Evolutionary conservation across 176 grass and related monocot genomes (phyloP).

Genomic region (Hsuehochloa calcarea): DNA sequence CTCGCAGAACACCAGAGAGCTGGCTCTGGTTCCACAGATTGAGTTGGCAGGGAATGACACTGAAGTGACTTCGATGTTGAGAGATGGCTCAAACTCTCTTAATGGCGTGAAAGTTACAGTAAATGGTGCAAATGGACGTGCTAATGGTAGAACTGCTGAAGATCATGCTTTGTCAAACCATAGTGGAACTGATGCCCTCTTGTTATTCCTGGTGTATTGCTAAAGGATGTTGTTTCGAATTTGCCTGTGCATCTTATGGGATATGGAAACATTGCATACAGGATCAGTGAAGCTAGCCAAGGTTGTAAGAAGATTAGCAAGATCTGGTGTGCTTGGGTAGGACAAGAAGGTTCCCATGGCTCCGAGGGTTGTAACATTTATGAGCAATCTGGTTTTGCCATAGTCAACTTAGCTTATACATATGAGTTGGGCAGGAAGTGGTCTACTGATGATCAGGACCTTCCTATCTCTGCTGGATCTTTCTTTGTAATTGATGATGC

Average conservation of each 20-base stretch:
- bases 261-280: conserved; percentile 72
- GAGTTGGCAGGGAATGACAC: conserved; percentile 18
- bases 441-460: conserved; percentile 61
- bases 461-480: conserved; percentile 57
- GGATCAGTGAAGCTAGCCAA: conserved; percentile 56
- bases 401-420: conserved; percentile 84
- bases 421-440: conserved; percentile 84
- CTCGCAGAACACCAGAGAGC: conserved; percentile 40
- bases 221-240: conserved; percentile 61
- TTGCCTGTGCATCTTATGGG: conserved; percentile 69
- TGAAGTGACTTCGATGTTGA: conserved; percentile 55
- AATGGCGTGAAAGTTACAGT: conserved; percentile 22
- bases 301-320: conserved; percentile 55
- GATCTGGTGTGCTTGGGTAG: conserved; percentile 96
- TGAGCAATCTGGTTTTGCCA: conserved; percentile 64
- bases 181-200: conserved; percentile 37
- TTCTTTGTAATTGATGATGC: conserved; percentile 83
- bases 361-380: conserved; percentile 8
- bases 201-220: conserved; percentile 72
- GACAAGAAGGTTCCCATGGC: conserved; percentile 39
- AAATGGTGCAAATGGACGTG: background rate
- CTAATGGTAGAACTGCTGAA: conserved; percentile 9
- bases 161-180: background rate
- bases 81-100: conserved; percentile 34
- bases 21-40: conserved; percentile 52